Conservation (phyloP, 2,329 filamentous ascomycete species). For the Pyrenophora seminiperda region DNA sequence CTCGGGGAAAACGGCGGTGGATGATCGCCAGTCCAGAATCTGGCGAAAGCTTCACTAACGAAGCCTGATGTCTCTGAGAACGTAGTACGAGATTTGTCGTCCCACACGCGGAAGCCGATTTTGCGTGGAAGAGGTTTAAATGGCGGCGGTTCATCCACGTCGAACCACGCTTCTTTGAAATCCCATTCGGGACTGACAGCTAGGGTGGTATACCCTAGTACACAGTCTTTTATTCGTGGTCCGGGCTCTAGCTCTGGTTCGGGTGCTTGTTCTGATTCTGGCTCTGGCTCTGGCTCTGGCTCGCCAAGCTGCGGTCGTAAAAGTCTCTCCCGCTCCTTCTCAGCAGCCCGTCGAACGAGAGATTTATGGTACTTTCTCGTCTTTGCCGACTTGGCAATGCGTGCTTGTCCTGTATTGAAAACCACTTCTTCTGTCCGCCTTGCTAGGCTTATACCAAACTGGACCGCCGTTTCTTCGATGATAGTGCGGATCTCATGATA, state of each 20-base stretch:
- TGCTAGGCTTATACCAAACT: background rate
- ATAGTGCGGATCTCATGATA: conserved; percentile 5
- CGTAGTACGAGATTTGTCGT: background rate
- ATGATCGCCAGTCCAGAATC: conserved; percentile 3
- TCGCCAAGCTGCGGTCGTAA: background rate
- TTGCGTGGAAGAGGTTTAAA: background rate
- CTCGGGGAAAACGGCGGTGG: conserved; percentile 8
- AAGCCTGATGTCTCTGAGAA: conserved; percentile 15
- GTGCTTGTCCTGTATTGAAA: conserved; percentile 4
- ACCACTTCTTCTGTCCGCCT: background rate
- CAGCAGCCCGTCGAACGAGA: background rate
- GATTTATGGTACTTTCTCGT: conserved; percentile 7
- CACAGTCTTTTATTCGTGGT: background rate
- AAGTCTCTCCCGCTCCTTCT: background rate
- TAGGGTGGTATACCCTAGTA: background rate
- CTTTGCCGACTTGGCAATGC: background rate
- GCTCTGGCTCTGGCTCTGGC: background rate
- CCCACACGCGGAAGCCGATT: conserved; percentile 15
- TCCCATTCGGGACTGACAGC: background rate
- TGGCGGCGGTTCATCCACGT: background rate
- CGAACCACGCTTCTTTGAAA: background rate
- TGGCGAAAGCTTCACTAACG: conserved; percentile 1
- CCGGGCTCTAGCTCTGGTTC: background rate
- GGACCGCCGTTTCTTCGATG: conserved; percentile 7
- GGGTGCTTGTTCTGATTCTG: background rate